Evolutionary conservation across 1,284 basidiomycete genomes (phyloP).

Genomic region (Sanghuangporus weigelae): DNA sequence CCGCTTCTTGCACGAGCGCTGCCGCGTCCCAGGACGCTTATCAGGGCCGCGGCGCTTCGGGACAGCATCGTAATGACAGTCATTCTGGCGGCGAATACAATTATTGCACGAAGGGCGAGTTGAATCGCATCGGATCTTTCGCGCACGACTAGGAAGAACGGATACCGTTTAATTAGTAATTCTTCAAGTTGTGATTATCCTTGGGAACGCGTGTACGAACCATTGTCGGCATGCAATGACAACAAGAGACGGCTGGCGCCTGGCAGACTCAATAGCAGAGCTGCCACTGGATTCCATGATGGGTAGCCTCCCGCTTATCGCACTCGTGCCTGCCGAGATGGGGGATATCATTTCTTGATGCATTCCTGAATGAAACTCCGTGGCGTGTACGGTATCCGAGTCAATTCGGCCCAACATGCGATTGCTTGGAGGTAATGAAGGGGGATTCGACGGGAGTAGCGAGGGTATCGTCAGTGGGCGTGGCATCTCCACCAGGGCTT

Average conservation of each 20-base stretch:
- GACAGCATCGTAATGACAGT: conserved; percentile 70
- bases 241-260: conserved; percentile 57
- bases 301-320: conserved; percentile 21
- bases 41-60: conserved; percentile 79
- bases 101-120: conserved; percentile 74
- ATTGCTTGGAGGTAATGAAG: background rate
- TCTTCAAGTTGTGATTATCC: conserved; percentile 5
- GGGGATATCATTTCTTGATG: conserved; percentile 11
- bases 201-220: conserved; percentile 36
- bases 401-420: conserved; percentile 3
- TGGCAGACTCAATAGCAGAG: conserved; percentile 28
- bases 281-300: conserved; percentile 4
- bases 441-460: conserved; percentile 9
- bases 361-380: background rate
- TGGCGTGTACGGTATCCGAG: background rate
- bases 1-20: conserved; percentile 75
- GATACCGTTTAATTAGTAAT: conserved; percentile 20
- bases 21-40: conserved; percentile 75
- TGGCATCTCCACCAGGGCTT: conserved; percentile 10
- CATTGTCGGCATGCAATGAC: conserved; percentile 68
- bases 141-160: conserved; percentile 49
- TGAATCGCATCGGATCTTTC: conserved; percentile 82
- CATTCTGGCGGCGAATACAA: conserved; percentile 66
- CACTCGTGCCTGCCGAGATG: conserved; percentile 21
- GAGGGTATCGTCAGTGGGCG: conserved; percentile 16